Percentiles rank a stretch among this genome's conserved stretches.
These are phyloP conservation scores for Patellaria atrata DNA, from an alignment of 495 filamentous ascomycete species.

Conservation along the genomic window DNA sequence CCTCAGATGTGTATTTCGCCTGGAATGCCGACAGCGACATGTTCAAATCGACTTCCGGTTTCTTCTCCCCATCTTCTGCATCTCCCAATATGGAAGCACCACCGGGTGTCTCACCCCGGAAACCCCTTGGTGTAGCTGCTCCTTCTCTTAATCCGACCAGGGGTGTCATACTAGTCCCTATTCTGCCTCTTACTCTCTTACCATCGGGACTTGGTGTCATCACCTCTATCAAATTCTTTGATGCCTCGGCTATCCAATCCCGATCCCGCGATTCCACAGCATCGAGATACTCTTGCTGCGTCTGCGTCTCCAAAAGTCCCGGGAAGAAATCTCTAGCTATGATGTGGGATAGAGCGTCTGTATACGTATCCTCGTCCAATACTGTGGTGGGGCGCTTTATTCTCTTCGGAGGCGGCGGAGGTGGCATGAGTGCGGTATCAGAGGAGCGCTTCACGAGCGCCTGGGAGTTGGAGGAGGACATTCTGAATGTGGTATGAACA, in stretches of 20 bases:
- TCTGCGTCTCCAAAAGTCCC: conserved; percentile 68
- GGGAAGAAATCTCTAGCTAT: conserved; percentile 97
- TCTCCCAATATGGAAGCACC: conserved; percentile 32
- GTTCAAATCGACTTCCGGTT: conserved; percentile 55
- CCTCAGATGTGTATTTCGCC: conserved; percentile 85
- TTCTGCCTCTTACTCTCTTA: conserved; percentile 24
- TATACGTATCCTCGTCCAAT: conserved; percentile 90
- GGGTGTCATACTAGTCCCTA: conserved; percentile 26
- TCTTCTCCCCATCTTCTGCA: conserved; percentile 19
- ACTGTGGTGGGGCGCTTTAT: conserved; percentile 86
- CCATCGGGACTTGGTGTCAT: conserved; percentile 63
- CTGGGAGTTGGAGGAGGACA: conserved; percentile 18
- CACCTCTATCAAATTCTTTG: conserved; percentile 53
- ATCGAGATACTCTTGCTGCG: conserved; percentile 82
- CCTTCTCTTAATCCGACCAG: conserved; percentile 6
- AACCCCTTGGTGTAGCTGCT: conserved; percentile 39
- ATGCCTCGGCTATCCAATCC: conserved; percentile 74
- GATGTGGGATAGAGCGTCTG: conserved; percentile 78
- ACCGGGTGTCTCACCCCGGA: conserved; percentile 52
- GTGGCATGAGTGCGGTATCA: conserved; percentile 72
- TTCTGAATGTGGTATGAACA: no score
- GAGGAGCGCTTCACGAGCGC: conserved; percentile 50
- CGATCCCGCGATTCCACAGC: conserved; percentile 72
- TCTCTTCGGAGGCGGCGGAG: conserved; percentile 73
- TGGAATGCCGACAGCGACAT: conserved; percentile 78